Percentiles rank a stretch among this genome's conserved stretches.
Conservation (phyloP, 768 basidiomycete genomes). For the Mycena kentingensis region DNA sequence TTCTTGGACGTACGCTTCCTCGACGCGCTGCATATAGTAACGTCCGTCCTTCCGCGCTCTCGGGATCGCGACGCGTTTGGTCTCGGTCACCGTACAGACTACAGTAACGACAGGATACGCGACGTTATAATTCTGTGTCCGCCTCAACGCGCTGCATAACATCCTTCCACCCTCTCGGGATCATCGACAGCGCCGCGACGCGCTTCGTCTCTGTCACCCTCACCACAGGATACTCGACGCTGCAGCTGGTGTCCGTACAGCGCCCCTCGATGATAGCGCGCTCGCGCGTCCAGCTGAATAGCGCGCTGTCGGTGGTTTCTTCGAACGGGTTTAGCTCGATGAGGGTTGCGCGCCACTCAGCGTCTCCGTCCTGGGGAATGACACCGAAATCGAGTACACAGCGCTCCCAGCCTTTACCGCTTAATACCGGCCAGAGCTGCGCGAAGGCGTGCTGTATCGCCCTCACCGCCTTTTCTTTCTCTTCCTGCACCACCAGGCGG, state of each 20-base stretch:
- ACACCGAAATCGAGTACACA: constrained; percentile 19
- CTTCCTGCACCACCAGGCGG: background rate
- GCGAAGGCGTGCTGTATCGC: constrained; percentile 1
- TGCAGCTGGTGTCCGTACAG: background rate
- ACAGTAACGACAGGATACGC: too few relatives aligned
- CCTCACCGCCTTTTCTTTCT: background rate
- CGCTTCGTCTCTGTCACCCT: constrained; percentile 13
- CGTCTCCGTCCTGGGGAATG: constrained; percentile 1
- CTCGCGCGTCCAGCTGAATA: constrained; percentile 22
- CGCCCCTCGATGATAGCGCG: constrained; percentile 20
- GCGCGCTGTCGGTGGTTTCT: constrained; percentile 23
- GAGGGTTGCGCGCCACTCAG: constrained; percentile 1
- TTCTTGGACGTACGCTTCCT: too few relatives aligned
- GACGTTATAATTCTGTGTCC: too few relatives aligned
- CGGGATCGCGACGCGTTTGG: too few relatives aligned
- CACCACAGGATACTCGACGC: constrained; percentile 10
- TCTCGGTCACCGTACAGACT: too few relatives aligned
- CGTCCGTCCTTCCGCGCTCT: too few relatives aligned
- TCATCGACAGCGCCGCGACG: constrained; percentile 14
- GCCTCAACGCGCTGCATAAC: constrained; percentile 12
- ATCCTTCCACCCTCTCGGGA: constrained; percentile 16
- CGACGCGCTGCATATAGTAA: too few relatives aligned
- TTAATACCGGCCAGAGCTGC: constrained; percentile 7
- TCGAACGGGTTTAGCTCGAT: constrained; percentile 25
- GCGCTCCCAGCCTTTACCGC: background rate